Conservation (phyloP, 768 basidiomycete species). For the Cantharellus anzutake region DNA sequence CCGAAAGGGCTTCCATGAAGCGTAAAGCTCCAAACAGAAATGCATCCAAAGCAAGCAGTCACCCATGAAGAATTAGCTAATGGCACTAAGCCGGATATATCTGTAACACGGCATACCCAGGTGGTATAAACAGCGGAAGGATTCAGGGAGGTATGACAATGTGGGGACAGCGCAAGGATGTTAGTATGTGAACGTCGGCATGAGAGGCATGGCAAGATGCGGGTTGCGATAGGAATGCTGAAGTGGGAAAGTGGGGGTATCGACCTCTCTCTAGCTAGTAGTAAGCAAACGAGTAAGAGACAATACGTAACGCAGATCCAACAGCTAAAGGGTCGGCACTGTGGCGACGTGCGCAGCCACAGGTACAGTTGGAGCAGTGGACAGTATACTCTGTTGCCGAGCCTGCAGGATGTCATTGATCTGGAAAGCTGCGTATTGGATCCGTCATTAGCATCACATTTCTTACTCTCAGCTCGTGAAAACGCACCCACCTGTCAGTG, state of each 20-base stretch:
- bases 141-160: neutral
- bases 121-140: no score
- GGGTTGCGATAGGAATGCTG: slow-evolving; percentile 1
- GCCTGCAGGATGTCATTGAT: neutral
- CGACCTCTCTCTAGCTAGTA: neutral
- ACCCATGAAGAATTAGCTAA: no score
- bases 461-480: neutral
- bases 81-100: no score
- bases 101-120: no score
- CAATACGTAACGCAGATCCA: neutral
- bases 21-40: no score
- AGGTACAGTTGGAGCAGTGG: neutral
- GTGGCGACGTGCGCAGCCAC: neutral
- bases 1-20: no score
- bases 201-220: neutral
- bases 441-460: no score
- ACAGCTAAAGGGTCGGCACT: neutral
- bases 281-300: neutral
- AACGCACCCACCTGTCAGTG: neutral
- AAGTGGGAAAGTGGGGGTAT: neutral
- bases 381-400: no score
- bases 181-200: neutral
- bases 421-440: neutral
- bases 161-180: neutral
- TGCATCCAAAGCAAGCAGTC: no score